These are phyloP conservation scores for Mycena latifolia DNA, from an alignment of 768 basidiomycete genomes.

Conservation along the genomic window DNA sequence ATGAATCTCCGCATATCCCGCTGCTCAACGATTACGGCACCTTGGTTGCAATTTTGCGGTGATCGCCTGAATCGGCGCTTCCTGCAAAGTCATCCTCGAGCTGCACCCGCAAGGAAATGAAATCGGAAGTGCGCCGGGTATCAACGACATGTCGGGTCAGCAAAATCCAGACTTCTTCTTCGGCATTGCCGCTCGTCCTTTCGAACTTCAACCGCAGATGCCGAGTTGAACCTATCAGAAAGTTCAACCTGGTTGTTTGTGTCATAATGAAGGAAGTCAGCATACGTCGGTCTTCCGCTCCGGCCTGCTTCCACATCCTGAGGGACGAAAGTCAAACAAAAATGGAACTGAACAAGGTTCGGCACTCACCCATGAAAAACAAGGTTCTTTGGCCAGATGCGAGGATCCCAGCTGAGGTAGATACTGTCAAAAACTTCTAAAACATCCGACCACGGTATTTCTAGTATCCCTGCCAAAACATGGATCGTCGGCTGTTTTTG, in stretches of 20 bases:
- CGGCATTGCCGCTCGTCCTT: slow-evolving; percentile 37
- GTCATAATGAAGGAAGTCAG: background rate
- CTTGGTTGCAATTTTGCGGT: slow-evolving; percentile 52
- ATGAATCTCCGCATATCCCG: background rate
- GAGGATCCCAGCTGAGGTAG: slow-evolving; percentile 91
- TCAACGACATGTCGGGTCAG: slow-evolving; percentile 81
- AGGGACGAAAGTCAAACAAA: slow-evolving; percentile 21
- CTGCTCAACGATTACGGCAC: slow-evolving; percentile 38
- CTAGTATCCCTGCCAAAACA: slow-evolving; percentile 55
- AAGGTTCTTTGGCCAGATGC: slow-evolving; percentile 60
- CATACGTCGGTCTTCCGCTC: slow-evolving; percentile 47
- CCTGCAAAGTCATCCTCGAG: slow-evolving; percentile 56
- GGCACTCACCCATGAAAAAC: slow-evolving; percentile 76
- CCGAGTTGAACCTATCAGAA: slow-evolving; percentile 50
- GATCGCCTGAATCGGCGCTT: slow-evolving; percentile 41
- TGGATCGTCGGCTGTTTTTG: background rate
- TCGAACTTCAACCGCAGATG: slow-evolving; percentile 56
- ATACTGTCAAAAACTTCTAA: slow-evolving; percentile 82
- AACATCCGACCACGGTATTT: slow-evolving; percentile 83
- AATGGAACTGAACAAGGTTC: background rate
- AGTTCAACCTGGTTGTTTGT: background rate
- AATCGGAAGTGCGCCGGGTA: slow-evolving; percentile 72
- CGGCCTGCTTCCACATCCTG: slow-evolving; percentile 61
- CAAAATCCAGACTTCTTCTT: slow-evolving; percentile 81
- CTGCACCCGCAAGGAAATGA: slow-evolving; percentile 71